Conservation (phyloP, 495 filamentous ascomycete species). For the Astrothelium subdiscretum region DNA sequence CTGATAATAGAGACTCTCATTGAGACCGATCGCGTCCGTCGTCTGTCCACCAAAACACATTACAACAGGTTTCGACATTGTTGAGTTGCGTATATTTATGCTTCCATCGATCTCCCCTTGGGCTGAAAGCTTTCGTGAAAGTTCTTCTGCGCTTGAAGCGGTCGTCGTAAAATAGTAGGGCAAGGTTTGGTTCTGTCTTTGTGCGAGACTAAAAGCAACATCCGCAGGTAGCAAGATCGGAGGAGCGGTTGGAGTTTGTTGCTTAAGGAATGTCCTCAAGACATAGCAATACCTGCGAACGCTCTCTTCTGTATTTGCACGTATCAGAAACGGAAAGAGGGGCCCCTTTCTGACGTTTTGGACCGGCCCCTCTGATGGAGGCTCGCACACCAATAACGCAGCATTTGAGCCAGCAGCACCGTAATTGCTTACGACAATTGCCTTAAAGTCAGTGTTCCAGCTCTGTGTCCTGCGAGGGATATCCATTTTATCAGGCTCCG, state of each 20-base stretch:
- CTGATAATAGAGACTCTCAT: background rate
- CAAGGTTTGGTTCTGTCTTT: background rate
- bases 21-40: background rate
- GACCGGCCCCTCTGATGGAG: too few relatives aligned
- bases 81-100: too few relatives aligned
- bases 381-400: background rate
- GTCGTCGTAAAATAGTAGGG: background rate
- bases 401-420: constrained; percentile 1
- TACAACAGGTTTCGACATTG: background rate
- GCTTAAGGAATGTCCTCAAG: background rate
- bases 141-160: background rate
- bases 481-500: constrained; percentile 16
- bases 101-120: background rate
- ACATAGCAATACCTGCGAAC: background rate
- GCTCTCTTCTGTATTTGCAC: background rate
- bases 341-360: background rate
- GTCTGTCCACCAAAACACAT: background rate
- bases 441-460: background rate
- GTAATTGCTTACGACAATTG: background rate
- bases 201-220: background rate
- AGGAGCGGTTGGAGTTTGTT: background rate
- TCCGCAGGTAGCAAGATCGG: background rate
- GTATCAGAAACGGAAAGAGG: background rate
- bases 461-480: background rate
- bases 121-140: background rate